Base-by-base conservation (phyloP, 345 rosid genomes). In the Camelina sativa region DNA sequence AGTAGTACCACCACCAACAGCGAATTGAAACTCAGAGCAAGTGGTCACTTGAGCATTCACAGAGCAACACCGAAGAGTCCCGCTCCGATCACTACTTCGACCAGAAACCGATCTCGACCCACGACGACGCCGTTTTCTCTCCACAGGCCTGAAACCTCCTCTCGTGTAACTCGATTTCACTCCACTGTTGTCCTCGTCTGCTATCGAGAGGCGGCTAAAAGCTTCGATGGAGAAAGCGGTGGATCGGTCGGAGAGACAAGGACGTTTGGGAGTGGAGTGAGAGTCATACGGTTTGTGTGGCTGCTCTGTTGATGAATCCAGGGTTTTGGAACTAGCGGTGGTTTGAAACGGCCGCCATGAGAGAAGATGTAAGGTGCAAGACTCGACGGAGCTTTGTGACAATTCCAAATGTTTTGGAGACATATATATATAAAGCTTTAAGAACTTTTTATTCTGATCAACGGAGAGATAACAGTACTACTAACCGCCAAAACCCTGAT, bases 271-370 rank as follows among this genome's bases (percentile, higher is more conserved):
- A 47, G 52, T 47, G 52, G 55, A 51, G 55, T 8, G 11, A 8
- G 53, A 17, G 53, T 10, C 53, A 48, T 48, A 48, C 17, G 53
- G 6, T 50, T 19, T 50, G 55, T 51, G 28, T 51, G 0, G 25
- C 15, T 8, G n/a, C 30, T 20, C 56, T 20, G 56, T 4, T 20
- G 59, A 23, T 12, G 35, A 23, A 7, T 54, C n/a, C 1, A 53
- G 34, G 34, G 34, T 23, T 53, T 17, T 53, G 11, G 56, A 20
- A 51, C 4, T 1, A 8, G 11, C 30, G 30, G 56, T 17, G 30
- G 56, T 17, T 23, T 54, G 59, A 54, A 54, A 54, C 16, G 59
- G 59, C 4, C 16, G 59, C 59, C 59, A 53, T 54, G 58, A 23
- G 35, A 54, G 58, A 32, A 54, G 58, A 23, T 12, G 35, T 4